These are phyloP conservation scores for Thelephora ganbajun DNA, from an alignment of 768 basidiomycete species.

Conservation along the genomic window DNA sequence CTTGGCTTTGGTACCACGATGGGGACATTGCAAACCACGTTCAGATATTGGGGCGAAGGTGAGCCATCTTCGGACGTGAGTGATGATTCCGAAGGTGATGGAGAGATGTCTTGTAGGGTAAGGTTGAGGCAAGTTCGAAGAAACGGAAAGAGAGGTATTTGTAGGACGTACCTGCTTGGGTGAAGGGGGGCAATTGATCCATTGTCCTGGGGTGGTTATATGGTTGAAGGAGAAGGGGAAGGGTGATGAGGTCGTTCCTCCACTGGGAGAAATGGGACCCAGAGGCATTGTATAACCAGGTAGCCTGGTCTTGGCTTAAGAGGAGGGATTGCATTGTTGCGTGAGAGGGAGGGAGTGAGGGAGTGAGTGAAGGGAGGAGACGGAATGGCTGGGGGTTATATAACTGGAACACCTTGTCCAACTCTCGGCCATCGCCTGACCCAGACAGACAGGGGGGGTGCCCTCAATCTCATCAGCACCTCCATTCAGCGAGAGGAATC, in stretches of 20 bases:
- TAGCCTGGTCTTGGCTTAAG: constrained; percentile 13
- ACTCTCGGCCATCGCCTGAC: neutral
- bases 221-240: constrained; percentile 1
- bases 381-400: constrained; percentile 6
- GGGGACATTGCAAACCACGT: constrained; percentile 54
- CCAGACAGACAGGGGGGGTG: neutral
- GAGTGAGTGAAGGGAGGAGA: constrained; percentile 8
- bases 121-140: constrained; percentile 7
- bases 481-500: neutral
- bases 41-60: constrained; percentile 19
- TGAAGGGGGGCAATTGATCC: constrained; percentile 1
- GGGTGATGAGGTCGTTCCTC: neutral
- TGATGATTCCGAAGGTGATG: constrained; percentile 26
- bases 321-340: neutral
- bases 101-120: constrained; percentile 12
- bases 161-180: too few relatives aligned
- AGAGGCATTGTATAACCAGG: constrained; percentile 12
- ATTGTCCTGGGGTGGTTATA: constrained; percentile 6
- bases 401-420: neutral
- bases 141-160: constrained; percentile 9
- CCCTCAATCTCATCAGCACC: neutral
- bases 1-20: constrained; percentile 54
- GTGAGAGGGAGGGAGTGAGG: constrained; percentile 3
- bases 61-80: constrained; percentile 12
- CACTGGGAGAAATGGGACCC: neutral